A percentile compares a stretch with the other conserved stretches of the same genome.
Conservation (phyloP, 108 stramenopile genomes). For the Aurantiochytrium sp. region DNA sequence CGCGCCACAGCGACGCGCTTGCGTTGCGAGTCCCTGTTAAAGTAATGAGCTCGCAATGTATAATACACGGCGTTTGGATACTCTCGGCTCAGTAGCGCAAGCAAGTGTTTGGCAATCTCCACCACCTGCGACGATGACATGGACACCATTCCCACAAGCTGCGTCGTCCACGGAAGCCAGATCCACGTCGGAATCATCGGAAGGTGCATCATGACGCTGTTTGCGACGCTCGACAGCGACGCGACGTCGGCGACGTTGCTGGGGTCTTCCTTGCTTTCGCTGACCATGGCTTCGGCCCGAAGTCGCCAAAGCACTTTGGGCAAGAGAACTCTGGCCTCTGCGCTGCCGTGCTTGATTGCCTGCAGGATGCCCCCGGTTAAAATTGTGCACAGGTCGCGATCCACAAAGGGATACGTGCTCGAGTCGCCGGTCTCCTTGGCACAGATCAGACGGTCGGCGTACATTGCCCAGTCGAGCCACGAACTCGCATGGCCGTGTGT, state of each 20-base stretch:
- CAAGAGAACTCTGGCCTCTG: not conserved
- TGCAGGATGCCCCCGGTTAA: not conserved
- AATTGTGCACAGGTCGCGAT: not conserved
- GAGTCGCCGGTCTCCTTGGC: not conserved
- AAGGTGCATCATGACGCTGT: not conserved
- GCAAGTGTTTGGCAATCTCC: not conserved
- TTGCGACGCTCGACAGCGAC: not conserved
- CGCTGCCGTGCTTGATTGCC: not conserved
- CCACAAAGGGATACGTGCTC: not conserved
- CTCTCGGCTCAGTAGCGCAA: not conserved
- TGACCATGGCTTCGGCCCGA: not conserved
- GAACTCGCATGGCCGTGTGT: not conserved
- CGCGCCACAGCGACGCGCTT: not conserved
- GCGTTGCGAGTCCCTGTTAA: not conserved
- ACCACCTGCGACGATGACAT: not conserved
- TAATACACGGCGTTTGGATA: not conserved
- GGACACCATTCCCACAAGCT: not conserved
- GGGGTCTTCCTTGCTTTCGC: not conserved
- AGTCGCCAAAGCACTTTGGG: not conserved
- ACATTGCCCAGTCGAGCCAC: not conserved
- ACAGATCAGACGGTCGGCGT: not conserved
- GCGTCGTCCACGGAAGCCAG: not conserved
- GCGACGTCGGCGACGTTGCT: not conserved
- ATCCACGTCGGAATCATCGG: not conserved
- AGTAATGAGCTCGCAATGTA: not conserved